Conservation (phyloP, 1,139 yeast species). For the Arxiozyma bovina region DNA sequence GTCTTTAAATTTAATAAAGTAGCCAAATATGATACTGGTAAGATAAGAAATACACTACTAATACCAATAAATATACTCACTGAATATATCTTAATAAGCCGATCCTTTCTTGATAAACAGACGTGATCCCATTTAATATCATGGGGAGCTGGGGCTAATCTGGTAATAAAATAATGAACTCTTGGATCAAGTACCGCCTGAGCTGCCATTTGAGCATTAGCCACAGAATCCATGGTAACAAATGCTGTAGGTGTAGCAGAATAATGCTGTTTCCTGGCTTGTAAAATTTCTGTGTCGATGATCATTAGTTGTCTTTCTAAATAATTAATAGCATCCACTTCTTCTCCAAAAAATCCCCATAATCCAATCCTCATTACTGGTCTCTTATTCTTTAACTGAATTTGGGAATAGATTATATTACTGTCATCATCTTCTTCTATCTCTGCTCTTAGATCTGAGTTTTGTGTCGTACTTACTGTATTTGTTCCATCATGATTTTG, state of each 20-base stretch:
- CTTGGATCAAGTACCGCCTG: constrained; percentile 74
- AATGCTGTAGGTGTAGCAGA: constrained; percentile 70
- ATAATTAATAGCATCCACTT: constrained; percentile 58
- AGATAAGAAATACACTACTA: constrained; percentile 53
- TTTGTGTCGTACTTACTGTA: neutral
- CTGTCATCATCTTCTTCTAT: constrained; percentile 24
- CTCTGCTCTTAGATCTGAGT: neutral
- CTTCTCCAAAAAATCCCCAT: constrained; percentile 45
- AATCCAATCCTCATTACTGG: constrained; percentile 47
- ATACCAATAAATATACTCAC: constrained; percentile 56
- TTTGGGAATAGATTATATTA: constrained; percentile 22
- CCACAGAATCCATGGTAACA: constrained; percentile 75
- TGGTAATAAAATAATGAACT: constrained; percentile 60
- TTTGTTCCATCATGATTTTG: constrained; percentile 1
- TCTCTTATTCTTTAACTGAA: constrained; percentile 30
- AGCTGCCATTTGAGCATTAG: constrained; percentile 80
- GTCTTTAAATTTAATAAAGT: constrained; percentile 65
- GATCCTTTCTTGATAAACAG: constrained; percentile 48
- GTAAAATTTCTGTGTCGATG: constrained; percentile 51
- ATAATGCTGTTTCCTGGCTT: constrained; percentile 52
- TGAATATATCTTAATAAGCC: constrained; percentile 47
- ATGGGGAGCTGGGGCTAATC: constrained; percentile 73
- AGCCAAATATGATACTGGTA: constrained; percentile 67
- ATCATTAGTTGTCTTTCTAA: constrained; percentile 49
- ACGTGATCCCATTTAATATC: constrained; percentile 73